Evolutionary conservation across 768 basidiomycete genomes (phyloP), one percentile per base, ranked within the genome.

Genomic region (Tulasnella calospora): DNA sequence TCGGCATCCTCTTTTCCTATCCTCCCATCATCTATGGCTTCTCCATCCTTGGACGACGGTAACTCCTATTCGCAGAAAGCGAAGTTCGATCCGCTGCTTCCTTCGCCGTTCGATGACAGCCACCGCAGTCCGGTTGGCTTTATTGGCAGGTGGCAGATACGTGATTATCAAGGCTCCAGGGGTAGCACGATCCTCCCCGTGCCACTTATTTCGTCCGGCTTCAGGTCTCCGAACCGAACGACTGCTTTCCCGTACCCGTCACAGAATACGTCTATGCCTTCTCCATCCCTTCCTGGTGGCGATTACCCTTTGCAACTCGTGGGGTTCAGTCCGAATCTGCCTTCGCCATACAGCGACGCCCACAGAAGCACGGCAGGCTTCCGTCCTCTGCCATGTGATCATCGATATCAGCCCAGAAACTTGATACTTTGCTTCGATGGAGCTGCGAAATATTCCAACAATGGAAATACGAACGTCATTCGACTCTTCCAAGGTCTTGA

Each of bases 391-490:
- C 3, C 38, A 51, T 15, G 44, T 44, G n/a, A 51, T 51, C 9
- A 51, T 10, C 21, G 9, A 51, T 12, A 6, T 33, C 71, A 38
- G 17, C 71, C 74, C 15, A 85, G 80, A 38, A 80, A 61, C 19
- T 69, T 80, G 38, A 72, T 80, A 23, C 61, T 80, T 9, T 80
- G 79, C 69, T 80, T 80, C 47, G 79, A 80, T 40, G 79, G 79
- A n/a, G 78, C 79, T 35, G 57, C 71, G n/a, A 78, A 80, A 44
- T 69, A 61, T n/a, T 81, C 75, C 51, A 67, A 44, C 21, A 71
- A 75, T 44, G 79, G 92, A 91, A 93, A 93, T 81, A 92, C 92
- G 23, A 81, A 81, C 74, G 74, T 81, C 41, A 80, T 81, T 17
- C 57, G 77, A 46, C 51, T 81, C 6, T 80, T 81, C 41, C 30